Percentiles rank a stretch among this genome's conserved stretches.
Evolutionary conservation across 129 eudicot genomes (phyloP).

Genomic region (Ambrosia trifida): DNA sequence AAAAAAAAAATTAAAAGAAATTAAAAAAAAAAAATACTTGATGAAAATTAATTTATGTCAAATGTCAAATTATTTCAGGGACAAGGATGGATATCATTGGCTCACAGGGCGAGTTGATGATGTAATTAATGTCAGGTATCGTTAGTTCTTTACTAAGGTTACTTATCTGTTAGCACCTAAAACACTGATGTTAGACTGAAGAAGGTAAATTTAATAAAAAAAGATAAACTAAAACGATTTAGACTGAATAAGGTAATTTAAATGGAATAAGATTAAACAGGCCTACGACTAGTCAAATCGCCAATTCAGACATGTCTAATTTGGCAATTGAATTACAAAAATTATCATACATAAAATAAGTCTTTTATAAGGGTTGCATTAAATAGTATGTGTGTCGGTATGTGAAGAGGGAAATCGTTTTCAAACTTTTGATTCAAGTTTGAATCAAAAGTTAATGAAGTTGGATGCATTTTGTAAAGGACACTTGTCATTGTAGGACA

Average conservation of each 20-base stretch:
- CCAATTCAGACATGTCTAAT: background rate
- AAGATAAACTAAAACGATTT: background rate
- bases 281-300: background rate
- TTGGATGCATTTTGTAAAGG: constrained; percentile 10
- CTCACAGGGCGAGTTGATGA: constrained; percentile 97
- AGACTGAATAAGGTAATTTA: no score
- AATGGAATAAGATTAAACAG: background rate
- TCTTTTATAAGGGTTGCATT: background rate
- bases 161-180: constrained; percentile 1
- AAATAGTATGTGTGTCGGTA: background rate
- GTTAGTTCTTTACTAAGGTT: background rate
- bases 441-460: background rate
- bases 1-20: no score
- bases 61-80: constrained; percentile 41
- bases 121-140: constrained; percentile 89
- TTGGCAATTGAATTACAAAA: background rate
- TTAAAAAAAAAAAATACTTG: no score
- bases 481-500: background rate
- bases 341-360: background rate
- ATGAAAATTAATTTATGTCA: background rate
- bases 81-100: constrained; percentile 95
- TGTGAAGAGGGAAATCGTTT: background rate
- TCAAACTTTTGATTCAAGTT: background rate
- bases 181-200: background rate
- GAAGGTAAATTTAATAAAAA: background rate